Conservation (phyloP, 1,139 yeast genomes). For the Sugiyamaella novakii region DNA sequence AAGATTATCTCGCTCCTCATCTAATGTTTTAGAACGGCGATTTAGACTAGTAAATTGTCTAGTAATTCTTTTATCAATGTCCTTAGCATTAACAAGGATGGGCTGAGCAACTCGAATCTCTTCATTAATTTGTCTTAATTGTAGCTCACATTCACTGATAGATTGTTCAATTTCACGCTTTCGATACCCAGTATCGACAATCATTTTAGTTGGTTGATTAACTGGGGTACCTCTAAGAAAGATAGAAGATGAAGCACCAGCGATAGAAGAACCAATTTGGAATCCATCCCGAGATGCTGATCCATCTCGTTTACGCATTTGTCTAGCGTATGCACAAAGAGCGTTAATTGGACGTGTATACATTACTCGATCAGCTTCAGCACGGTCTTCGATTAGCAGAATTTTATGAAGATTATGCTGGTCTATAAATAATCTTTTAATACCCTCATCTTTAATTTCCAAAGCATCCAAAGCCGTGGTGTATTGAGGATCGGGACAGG, state of each 20-base stretch:
- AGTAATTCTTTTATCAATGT: not conserved
- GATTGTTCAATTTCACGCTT: slow-evolving; percentile 20
- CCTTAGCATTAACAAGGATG: not conserved
- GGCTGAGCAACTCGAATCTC: not conserved
- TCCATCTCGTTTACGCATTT: slow-evolving; percentile 7
- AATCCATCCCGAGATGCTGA: slow-evolving; percentile 17
- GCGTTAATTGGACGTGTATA: slow-evolving; percentile 48
- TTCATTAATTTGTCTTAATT: not conserved
- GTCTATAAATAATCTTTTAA: slow-evolving; percentile 69
- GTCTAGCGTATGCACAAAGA: slow-evolving; percentile 38
- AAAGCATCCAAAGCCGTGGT: slow-evolving; percentile 64
- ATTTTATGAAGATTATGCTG: slow-evolving; percentile 59
- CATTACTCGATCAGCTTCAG: slow-evolving; percentile 54
- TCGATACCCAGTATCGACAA: slow-evolving; percentile 15
- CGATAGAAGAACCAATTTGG: slow-evolving; percentile 15
- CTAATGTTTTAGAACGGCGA: not conserved
- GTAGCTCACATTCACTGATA: slow-evolving; percentile 14
- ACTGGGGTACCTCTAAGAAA: slow-evolving; percentile 8
- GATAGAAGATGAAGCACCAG: slow-evolving; percentile 19
- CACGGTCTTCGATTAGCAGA: slow-evolving; percentile 54
- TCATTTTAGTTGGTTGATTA: slow-evolving; percentile 17
- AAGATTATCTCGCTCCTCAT: slow-evolving; percentile 15
- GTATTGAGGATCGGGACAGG: slow-evolving; percentile 44
- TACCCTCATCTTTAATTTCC: slow-evolving; percentile 55
- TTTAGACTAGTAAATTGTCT: not conserved